Evolutionary conservation across 192 early-diverging fungal species (phyloP).

Genomic region (Blastocladiella britannica): DNA sequence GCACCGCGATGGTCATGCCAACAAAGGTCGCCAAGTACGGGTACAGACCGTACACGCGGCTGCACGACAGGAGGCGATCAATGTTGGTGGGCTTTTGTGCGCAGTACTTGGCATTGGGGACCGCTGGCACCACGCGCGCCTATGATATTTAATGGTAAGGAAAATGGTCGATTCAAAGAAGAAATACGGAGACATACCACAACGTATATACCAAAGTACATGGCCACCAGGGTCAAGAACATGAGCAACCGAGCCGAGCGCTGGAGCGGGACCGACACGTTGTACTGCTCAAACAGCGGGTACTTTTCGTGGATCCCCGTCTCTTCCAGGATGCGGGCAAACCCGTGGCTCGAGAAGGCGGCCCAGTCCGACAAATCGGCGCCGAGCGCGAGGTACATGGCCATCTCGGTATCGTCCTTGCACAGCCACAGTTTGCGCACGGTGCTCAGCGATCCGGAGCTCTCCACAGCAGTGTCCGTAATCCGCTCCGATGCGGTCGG

Average conservation of each 20-base stretch:
- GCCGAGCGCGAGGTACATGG: not conserved
- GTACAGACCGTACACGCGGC: too few species aligned
- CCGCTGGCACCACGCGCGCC: not conserved
- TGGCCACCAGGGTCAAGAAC: not conserved
- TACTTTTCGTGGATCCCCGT: not conserved
- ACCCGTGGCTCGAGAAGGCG: not conserved
- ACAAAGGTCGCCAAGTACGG: not conserved
- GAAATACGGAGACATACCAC: too few species aligned
- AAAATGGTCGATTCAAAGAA: too few species aligned
- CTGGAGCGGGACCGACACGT: not conserved
- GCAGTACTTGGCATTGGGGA: not conserved
- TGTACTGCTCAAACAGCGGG: not conserved
- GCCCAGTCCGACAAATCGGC: not conserved
- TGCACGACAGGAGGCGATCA: too few species aligned
- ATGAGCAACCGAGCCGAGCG: not conserved
- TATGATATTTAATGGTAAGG: too few species aligned
- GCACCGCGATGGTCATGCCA: not conserved
- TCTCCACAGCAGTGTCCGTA: not conserved
- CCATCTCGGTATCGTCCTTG: not conserved
- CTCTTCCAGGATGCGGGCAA: not conserved
- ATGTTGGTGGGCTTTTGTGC: too few species aligned
- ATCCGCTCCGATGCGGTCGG: not conserved
- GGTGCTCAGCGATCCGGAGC: too few species aligned
- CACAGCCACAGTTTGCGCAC: not conserved
- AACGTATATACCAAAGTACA: slow-evolving; percentile 1